phyloP scores from a whole-genome alignment of 345 rosid genomes.

The Sonneratia alba region DNA sequence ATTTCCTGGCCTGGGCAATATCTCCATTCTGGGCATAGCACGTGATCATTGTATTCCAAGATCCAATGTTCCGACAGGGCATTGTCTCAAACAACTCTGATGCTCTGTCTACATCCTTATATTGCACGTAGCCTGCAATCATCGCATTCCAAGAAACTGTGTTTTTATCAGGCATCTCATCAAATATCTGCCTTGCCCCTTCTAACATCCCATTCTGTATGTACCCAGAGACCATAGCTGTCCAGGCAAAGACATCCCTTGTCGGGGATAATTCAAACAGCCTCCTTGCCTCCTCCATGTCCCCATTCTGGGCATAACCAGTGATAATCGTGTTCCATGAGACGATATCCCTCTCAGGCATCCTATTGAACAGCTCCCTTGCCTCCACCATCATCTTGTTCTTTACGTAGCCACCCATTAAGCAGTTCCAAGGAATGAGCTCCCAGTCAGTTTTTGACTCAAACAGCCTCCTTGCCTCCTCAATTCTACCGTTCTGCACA shows the following conservation, averaged over 20 bases:
- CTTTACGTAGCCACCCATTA: slow-evolving; percentile 17
- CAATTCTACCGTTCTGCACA: slow-evolving; percentile 13
- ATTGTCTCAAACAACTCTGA: slow-evolving; percentile 21
- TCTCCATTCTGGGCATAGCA: slow-evolving; percentile 22
- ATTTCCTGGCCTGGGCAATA: slow-evolving; percentile 15
- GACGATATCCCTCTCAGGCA: slow-evolving; percentile 15
- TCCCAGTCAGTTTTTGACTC: slow-evolving; percentile 16
- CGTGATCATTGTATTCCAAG: slow-evolving; percentile 31
- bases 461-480: slow-evolving; percentile 15
- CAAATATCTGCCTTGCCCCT: slow-evolving; percentile 10
- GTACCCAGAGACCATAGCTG: slow-evolving; percentile 17
- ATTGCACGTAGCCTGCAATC: slow-evolving; percentile 16
- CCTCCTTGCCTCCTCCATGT: slow-evolving; percentile 13
- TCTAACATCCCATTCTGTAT: slow-evolving; percentile 18
- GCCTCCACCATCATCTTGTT: slow-evolving; percentile 12
- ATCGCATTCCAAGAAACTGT: slow-evolving; percentile 20
- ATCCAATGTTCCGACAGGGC: slow-evolving; percentile 21
- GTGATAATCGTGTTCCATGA: slow-evolving; percentile 18
- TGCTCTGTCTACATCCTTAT: slow-evolving; percentile 10
- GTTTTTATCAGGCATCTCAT: slow-evolving; percentile 17
- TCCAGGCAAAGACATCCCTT: slow-evolving; percentile 22
- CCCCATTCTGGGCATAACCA: slow-evolving; percentile 14
- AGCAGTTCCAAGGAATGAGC: slow-evolving; percentile 17
- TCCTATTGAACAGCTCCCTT: slow-evolving; percentile 13
- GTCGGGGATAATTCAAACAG: slow-evolving; percentile 14